These are phyloP conservation scores for Alternaria dauci DNA, from an alignment of 2,329 filamentous ascomycete genomes.

Conservation along the genomic window DNA sequence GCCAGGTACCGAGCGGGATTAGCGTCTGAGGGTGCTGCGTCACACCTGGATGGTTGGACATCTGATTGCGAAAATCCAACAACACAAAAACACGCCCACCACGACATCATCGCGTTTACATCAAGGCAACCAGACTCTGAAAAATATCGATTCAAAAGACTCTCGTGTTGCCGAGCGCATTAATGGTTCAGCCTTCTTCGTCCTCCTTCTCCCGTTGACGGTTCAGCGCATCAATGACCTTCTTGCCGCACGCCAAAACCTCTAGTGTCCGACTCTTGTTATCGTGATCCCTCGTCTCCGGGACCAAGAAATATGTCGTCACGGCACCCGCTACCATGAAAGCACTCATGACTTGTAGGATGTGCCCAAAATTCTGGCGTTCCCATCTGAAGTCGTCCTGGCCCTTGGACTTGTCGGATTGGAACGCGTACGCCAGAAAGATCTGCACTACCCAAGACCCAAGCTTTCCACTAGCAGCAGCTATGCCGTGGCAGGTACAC, in stretches of 20 bases:
- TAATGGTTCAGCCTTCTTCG: conserved; percentile 23
- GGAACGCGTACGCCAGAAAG: conserved; percentile 48
- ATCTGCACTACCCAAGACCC: conserved; percentile 58
- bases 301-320: conserved; percentile 43
- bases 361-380: conserved; percentile 40
- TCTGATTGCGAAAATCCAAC: neutral
- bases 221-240: conserved; percentile 44
- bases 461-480: conserved; percentile 63
- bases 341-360: conserved; percentile 45
- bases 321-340: conserved; percentile 47
- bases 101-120: neutral
- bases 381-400: conserved; percentile 31
- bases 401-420: conserved; percentile 14
- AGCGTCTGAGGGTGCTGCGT: neutral
- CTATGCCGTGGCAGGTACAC: conserved; percentile 63
- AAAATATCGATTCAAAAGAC: neutral
- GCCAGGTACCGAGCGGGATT: neutral
- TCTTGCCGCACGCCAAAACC: conserved; percentile 42
- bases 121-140: neutral
- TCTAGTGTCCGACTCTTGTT: conserved; percentile 46
- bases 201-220: conserved; percentile 34
- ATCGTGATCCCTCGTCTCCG: conserved; percentile 45
- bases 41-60: neutral
- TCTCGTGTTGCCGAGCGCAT: neutral
- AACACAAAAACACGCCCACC: neutral